Evolutionary conservation across 164 flowering plant species (phyloP).

Genomic region (Magnolia changhungtana): DNA sequence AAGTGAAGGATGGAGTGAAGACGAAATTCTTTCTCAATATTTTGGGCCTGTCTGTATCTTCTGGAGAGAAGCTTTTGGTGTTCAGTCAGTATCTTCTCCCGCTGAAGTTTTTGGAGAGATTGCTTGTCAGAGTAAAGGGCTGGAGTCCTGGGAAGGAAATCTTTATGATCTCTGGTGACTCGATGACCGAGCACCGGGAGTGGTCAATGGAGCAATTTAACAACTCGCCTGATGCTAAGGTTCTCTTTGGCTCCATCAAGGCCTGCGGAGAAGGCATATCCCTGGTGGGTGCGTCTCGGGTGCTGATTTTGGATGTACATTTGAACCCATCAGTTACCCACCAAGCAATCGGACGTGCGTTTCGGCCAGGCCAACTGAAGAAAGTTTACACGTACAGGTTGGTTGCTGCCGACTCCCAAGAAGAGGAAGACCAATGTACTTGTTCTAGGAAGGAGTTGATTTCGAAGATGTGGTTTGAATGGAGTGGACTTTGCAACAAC

Average conservation of each 20-base stretch:
- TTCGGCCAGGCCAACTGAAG: conserved; percentile 82
- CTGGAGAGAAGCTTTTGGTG: conserved; percentile 81
- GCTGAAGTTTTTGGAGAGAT: conserved; percentile 66
- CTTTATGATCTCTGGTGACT: conserved; percentile 71
- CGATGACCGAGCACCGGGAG: conserved; percentile 56
- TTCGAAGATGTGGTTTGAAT: conserved; percentile 90
- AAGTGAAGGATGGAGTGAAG: conserved; percentile 75
- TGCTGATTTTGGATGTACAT: conserved; percentile 76
- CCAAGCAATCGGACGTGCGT: conserved; percentile 87
- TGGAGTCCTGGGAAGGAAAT: conserved; percentile 64
- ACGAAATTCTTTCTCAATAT: conserved; percentile 73
- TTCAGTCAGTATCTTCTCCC: conserved; percentile 87
- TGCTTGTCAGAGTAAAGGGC: conserved; percentile 45
- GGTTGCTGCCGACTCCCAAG: conserved; percentile 73
- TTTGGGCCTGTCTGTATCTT: conserved; percentile 54
- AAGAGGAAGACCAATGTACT: conserved; percentile 63
- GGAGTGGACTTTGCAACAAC: conserved; percentile 51
- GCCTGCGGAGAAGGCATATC: conserved; percentile 98
- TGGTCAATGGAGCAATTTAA: conserved; percentile 67
- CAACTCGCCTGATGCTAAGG: conserved; percentile 63
- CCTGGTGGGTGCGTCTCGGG: conserved; percentile 85
- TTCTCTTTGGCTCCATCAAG: conserved; percentile 83
- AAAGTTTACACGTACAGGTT: conserved; percentile 69
- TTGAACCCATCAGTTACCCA: conserved; percentile 87
- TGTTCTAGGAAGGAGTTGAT: conserved; percentile 74